Evolutionary conservation across 805 yeast species (phyloP), one percentile per base, ranked within the genome.

Genomic region (Metschnikowia lunata): DNA sequence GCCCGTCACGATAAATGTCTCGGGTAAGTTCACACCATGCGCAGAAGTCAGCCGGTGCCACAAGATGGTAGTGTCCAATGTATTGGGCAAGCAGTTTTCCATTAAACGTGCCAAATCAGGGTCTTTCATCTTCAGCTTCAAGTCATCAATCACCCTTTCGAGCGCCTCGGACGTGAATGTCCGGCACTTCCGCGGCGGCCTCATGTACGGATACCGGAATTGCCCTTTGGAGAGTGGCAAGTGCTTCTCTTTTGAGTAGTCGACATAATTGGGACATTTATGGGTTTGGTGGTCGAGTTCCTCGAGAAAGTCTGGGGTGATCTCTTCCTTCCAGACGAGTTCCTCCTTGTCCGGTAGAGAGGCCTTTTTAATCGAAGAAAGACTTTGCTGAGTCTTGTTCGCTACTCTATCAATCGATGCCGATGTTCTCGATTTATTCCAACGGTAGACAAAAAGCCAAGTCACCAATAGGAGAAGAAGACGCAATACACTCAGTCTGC

Each of bases 31-130:
- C 13, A 33, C 23, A 6, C 13, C 51, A 40, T 15, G 50, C 40
- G 43, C 39, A 33, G 11, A 52, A 55, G 13, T 61, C 30, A 43
- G 49, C 34, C 33, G 40, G 61, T 83, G 88, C 87, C 88, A 88
- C 42, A 85, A 68, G 38, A 88, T 78, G 0, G 96, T 88, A 0
- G 96, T 88, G 57, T 88, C 97, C 42, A 88, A 65, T 0, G 97
- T 88, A 60, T 88, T 88, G 7, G 97, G 96, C 46, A 88, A 74
- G 36, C 91, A 74, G 60, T 88, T 88, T 57, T 88, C 96, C 53
- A 88, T 75, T 45, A 88, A 62, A 40, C 91, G 66, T 3, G 84
- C 85, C 41, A 89, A 63, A 60, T 88, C 96, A 0, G 75, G 75
- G 58, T 82, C 83, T 30, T 60, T 59, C 14, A 87, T 66, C 50